A percentile compares a stretch with the other conserved stretches of the same genome.
These are phyloP conservation scores for Aquilaria yunnanensis DNA, from an alignment of 345 rosid genomes.

Conservation along the genomic window DNA sequence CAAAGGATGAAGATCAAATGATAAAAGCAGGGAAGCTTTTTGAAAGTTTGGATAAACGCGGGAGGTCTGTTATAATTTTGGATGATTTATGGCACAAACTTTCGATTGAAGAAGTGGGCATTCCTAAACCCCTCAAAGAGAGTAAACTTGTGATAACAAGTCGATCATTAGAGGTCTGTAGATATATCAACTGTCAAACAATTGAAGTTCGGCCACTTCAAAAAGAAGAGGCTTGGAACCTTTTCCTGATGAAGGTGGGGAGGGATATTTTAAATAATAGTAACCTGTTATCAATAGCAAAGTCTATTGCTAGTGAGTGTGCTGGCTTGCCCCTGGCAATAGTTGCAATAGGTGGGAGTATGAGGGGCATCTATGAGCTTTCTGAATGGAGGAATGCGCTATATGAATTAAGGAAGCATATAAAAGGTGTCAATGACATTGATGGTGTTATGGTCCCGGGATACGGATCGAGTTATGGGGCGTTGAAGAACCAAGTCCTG, in stretches of 20 bases:
- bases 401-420: slow-evolving; percentile 3
- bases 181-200: background rate
- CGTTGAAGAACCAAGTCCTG: too few relatives aligned
- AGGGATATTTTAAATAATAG: background rate
- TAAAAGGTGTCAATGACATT: background rate
- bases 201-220: slow-evolving; percentile 2
- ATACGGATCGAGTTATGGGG: too few relatives aligned
- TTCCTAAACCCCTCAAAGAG: slow-evolving; percentile 3
- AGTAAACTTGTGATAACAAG: slow-evolving; percentile 9
- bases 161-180: background rate
- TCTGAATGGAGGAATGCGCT: slow-evolving; percentile 14
- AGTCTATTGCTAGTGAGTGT: slow-evolving; percentile 10
- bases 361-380: slow-evolving; percentile 17
- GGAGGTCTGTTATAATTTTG: background rate
- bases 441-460: too few relatives aligned
- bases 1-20: background rate
- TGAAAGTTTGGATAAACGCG: background rate
- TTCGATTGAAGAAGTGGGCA: slow-evolving; percentile 3
- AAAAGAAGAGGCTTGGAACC: slow-evolving; percentile 8
- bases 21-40: slow-evolving; percentile 3
- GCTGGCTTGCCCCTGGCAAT: slow-evolving; percentile 17
- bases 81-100: slow-evolving; percentile 11
- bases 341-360: slow-evolving; percentile 3
- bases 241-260: slow-evolving; percentile 2
- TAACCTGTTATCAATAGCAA: background rate